A percentile compares a stretch with the other conserved stretches of the same genome.
Evolutionary conservation across 163 green algal species (phyloP).

Genomic region (Smithsoniella earleae): DNA sequence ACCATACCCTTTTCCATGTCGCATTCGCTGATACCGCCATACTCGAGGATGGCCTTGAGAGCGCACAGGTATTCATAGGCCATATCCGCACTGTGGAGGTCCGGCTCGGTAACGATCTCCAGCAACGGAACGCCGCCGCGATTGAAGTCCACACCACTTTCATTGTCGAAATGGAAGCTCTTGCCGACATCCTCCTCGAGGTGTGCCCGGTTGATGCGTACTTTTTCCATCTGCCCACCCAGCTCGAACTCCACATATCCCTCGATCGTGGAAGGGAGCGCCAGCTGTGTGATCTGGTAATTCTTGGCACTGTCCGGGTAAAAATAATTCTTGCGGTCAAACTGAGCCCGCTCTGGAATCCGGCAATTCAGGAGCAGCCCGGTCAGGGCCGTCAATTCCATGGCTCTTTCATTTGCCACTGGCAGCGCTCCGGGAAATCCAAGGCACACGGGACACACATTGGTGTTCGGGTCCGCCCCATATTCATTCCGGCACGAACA

Average conservation of each 20-base stretch:
- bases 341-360: too few relatives aligned
- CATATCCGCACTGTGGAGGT: conserved; percentile 72
- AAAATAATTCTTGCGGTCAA: conserved; percentile 99
- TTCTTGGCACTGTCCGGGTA: conserved; percentile 94
- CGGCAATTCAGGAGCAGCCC: conserved; percentile 74
- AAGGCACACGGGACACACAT: conserved; percentile 88
- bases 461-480: conserved; percentile 74
- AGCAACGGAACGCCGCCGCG: conserved; percentile 87
- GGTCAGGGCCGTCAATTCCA: conserved; percentile 63
- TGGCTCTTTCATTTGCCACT: conserved; percentile 64
- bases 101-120: conserved; percentile 89
- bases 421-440: conserved; percentile 83
- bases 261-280: conserved; percentile 62
- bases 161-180: conserved; percentile 54
- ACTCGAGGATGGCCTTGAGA: too few relatives aligned
- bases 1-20: too few relatives aligned
- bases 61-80: too few relatives aligned
- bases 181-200: conserved; percentile 92
- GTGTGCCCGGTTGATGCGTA: conserved; percentile 75
- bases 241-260: conserved; percentile 54
- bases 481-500: conserved; percentile 72
- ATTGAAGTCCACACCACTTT: too few relatives aligned
- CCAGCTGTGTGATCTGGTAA: conserved; percentile 93
- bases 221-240: conserved; percentile 34
- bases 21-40: too few relatives aligned